Percentiles rank a stretch among this genome's conserved stretches.
Evolutionary conservation across 108 stramenopile species (phyloP).

Genomic region (Skeletonema grethae): DNA sequence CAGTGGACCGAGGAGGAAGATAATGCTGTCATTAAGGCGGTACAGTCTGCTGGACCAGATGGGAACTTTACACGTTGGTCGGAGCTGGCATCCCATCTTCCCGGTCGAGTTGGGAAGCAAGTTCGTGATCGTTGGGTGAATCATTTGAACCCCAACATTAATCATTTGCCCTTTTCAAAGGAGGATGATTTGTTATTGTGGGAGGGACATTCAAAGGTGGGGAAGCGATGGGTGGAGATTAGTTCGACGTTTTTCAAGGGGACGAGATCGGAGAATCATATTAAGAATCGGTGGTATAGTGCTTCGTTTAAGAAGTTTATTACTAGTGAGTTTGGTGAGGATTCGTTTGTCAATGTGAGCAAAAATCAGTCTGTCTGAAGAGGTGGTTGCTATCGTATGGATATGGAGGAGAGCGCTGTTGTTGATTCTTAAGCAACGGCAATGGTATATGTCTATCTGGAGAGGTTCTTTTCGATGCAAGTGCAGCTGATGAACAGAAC

Average conservation of each 20-base stretch:
- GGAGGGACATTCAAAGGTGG: conserved; percentile 79
- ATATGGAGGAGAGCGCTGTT: too few species aligned
- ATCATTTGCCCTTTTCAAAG: conserved; percentile 74
- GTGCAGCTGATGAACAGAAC: too few species aligned
- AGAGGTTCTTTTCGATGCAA: too few species aligned
- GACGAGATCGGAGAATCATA: conserved; percentile 83
- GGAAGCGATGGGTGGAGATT: conserved; percentile 90
- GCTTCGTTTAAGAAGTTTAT: conserved; percentile 88
- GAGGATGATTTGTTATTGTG: conserved; percentile 83
- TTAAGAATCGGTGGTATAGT: conserved; percentile 92
- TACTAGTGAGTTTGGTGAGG: conserved; percentile 71
- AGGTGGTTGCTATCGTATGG: not conserved
- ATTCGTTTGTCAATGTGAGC: not conserved
- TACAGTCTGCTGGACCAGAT: conserved; percentile 72
- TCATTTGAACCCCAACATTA: conserved; percentile 86
- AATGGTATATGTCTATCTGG: too few species aligned
- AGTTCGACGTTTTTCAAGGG: conserved; percentile 81
- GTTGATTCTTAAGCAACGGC: too few species aligned
- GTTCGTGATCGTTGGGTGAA: conserved; percentile 92
- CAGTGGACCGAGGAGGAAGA: conserved; percentile 69
- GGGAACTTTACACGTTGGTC: conserved; percentile 85
- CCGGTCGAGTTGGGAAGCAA: conserved; percentile 88
- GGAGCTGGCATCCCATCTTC: conserved; percentile 80
- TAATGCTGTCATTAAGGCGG: conserved; percentile 80
- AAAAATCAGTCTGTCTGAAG: not conserved